Evolutionary conservation across 495 filamentous ascomycete genomes (phyloP).

Genomic region (Tuber umbilicatum): DNA sequence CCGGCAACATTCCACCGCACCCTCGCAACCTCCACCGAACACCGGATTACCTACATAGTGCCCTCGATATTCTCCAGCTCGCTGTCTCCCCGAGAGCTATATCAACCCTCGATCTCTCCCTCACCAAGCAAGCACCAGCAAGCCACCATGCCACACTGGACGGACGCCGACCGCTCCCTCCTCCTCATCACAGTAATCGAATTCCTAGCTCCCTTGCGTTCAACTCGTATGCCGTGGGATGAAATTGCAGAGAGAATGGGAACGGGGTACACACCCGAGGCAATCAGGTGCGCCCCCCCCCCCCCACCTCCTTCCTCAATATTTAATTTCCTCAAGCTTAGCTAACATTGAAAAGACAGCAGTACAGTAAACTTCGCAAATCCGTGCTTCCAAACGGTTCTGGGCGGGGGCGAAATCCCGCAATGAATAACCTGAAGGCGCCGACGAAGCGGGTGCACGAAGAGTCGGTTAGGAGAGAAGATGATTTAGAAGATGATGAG

Average conservation of each 20-base stretch:
- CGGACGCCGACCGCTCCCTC: conserved; percentile 21
- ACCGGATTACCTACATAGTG: not conserved
- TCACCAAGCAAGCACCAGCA: not conserved
- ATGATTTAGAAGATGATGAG: not conserved
- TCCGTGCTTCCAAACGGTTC: conserved; percentile 6
- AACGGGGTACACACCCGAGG: conserved; percentile 23
- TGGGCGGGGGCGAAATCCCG: not conserved
- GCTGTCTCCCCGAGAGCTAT: not conserved
- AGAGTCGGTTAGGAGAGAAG: not conserved
- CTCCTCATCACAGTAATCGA: conserved; percentile 28
- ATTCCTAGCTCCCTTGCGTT: conserved; percentile 17
- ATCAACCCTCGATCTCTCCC: not conserved
- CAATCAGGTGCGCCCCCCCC: conserved; percentile 13
- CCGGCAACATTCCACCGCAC: not conserved
- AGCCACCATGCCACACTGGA: conserved; percentile 14
- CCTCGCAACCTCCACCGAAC: not conserved
- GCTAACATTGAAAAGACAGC: conserved; percentile 16
- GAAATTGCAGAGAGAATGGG: conserved; percentile 31
- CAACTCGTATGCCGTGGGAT: conserved; percentile 18
- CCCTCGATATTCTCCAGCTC: not conserved
- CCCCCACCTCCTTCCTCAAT: not conserved
- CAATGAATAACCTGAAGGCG: not conserved
- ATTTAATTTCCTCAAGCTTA: not conserved
- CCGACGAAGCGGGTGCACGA: conserved; percentile 7
- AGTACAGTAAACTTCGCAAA: conserved; percentile 30